Base-by-base conservation (phyloP, 2,329 filamentous ascomycete species). In the Neoarthrinium moseri region DNA sequence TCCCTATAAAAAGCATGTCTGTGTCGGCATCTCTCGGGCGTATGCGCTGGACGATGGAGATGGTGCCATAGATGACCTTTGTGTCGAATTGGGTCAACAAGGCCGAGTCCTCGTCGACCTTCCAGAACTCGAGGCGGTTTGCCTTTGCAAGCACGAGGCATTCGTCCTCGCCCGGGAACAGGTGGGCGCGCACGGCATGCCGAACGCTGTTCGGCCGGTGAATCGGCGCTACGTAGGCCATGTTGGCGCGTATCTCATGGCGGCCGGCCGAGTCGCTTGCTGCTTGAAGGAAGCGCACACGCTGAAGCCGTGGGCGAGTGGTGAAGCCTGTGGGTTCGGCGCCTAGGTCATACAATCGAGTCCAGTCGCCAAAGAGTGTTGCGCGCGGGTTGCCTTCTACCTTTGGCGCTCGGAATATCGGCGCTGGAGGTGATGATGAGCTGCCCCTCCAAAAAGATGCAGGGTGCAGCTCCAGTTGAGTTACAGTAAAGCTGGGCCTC, bases 191-290 rank as follows among this genome's bases (percentile, higher is more conserved):
- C 54, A 97, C 67, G 12, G 91, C 92, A 78, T 96, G 88, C 45
- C 91, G 84, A 53, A 96, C 84, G 72, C 90, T 95, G 65, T 89
- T 96, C 20, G 94, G 87, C 58, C 85, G 81, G 67, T 99, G 94
- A 47, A 99, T 94, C 30, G 94, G 91, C 51, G 90, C 91, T 60
- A 99, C 75, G 67, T 97, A 99, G 43, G 94, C 88, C 94, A 99
- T 99, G 46, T 45, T 60, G 55, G n/a, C 30, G 39, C 24, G 26
- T 48, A 41, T 58, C 48, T 41, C 60, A 63, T 61, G 37, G 20
- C 47, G 34, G 32, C 21, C 46, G 35, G 17, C 11, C 20, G 37
- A 22, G 24, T 7, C 7, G 23, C 15, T 36, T 6, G 13, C n/a
- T 13, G 39, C 7, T 11, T 15, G 12, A 21, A 22, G 26, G 24